Conservation (phyloP, 73 alveolate species). For the Paramecium bursaria region DNA sequence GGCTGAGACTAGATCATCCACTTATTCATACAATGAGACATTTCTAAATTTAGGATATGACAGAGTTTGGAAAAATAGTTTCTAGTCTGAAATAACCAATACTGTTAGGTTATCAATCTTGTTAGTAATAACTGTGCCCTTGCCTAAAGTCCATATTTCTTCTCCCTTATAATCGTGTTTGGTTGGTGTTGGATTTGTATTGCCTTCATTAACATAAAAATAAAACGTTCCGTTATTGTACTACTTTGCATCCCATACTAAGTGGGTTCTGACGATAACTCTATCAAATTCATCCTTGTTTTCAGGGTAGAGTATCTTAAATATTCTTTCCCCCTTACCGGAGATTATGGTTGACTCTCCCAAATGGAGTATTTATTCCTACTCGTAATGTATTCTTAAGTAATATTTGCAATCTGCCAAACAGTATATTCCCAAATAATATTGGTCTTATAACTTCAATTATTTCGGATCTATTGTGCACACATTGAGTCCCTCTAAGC, state of each 20-base stretch:
- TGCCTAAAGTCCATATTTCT: conserved; percentile 51
- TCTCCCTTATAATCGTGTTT: background rate
- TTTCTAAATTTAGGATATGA: background rate
- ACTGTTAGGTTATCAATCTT: conserved; percentile 12
- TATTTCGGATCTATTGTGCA: background rate
- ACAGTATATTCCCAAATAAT: conserved; percentile 50
- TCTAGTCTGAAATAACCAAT: background rate
- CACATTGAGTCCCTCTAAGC: conserved; percentile 24
- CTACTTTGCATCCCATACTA: background rate
- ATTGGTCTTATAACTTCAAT: background rate
- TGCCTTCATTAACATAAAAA: conserved; percentile 46
- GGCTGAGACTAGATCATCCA: conserved; percentile 1
- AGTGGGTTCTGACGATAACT: conserved; percentile 19
- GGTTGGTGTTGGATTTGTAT: conserved; percentile 28
- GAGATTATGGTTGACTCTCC: conserved; percentile 2
- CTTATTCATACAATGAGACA: background rate
- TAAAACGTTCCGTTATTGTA: conserved; percentile 10
- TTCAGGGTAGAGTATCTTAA: background rate
- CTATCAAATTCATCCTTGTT: conserved; percentile 7
- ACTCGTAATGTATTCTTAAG: conserved; percentile 26
- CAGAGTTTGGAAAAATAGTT: background rate
- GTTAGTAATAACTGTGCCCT: conserved; percentile 43
- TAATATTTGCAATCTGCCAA: conserved; percentile 20
- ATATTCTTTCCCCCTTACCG: background rate
- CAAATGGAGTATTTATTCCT: background rate